Base-by-base conservation (phyloP, 331 rosid genomes). In the Prunus yedoensis region DNA sequence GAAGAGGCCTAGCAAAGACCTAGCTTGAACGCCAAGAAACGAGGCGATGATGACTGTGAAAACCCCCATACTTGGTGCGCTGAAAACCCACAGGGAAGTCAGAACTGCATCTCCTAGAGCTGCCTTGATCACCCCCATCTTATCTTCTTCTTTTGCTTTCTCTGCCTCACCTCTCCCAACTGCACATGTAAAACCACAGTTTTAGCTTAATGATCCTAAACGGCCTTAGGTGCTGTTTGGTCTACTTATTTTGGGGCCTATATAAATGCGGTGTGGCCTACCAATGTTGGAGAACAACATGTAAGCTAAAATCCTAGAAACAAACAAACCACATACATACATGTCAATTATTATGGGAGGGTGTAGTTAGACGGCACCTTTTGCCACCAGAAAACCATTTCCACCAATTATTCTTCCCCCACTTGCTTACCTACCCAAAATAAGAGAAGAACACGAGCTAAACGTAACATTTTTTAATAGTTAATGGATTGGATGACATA, bases 61-160 rank as follows among this genome's bases (percentile, higher is more conserved):
- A n/a, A 88, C 68, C 18, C 87, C 79, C 18, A 81, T 68, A 9
- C 80, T 51, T 52, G 90, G 86, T 45, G 77, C 53, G 15, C 75
- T 32, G 87, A 87, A 83, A 27, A 88, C 78, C 89, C 91, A 90
- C 62, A 85, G 46, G 11, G 86, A 86, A 15, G 96, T 87, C 73
- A 90, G 51, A 32, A 83, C 68, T 49, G 91, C 89, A 74, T 87
- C 92, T 68, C 83, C 89, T 0, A 70, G 59, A 23, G 85, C 90
- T 52, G 62, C 68, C 20, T 71, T 85, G 35, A 85, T 35, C 50
- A 84, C 3, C 5, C 81, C 74, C 89, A 87, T 75, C 50, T 58
- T 60, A 17, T 59, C 60, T 60, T 45, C 25, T 16, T 8, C 17
- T 18, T 9, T 10, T 25, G 68, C 4, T 63, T 41, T 30, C 11